Evolutionary conservation across 345 rosid genomes (phyloP), one percentile per base, ranked within the genome.

Genomic region (Eutrema japonicum): DNA sequence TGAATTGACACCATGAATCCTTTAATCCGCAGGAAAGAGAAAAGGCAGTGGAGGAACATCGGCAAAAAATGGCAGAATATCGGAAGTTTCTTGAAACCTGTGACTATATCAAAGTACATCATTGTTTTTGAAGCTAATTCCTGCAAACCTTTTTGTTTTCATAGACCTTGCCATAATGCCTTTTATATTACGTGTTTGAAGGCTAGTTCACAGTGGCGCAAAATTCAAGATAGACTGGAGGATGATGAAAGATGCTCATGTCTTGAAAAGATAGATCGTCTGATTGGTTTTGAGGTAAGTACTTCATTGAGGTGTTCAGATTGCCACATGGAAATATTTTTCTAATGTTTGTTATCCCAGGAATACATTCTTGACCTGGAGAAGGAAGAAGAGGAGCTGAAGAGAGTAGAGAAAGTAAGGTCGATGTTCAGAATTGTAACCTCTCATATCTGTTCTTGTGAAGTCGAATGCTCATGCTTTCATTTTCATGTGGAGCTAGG

Each of bases 141-240:
- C 75, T 65, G 55, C 59, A 22, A 2, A 11, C 9, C 43, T 33
- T 65, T 43, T 32, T 74, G 72, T 48, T 38, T 72, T 77, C 35
- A 4, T 59, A 35, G 49, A 66, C 37, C 57, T 52, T 73, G 30
- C 8, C 30, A 58, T 79, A 54, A 63, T 78, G 71, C 55, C 10
- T 47, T 60, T 58, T 82, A 48, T 46, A 30, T 38, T 26, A 51
- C 56, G 13, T 62, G 41, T 78, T 69, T 82, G 73, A 79, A 93
- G 98, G 96, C 83, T 52, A 82, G 77, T 82, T 85, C 87, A 84
- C 98, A 81, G 73, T 95, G 99, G 99, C 87, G 96, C 50, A 95
- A 90, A 81, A 77, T 95, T 80, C 91, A 90, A 75, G 98, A 90
- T 73, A 89, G 89, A 64, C 79, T 92, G 70, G 99, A 92, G 79